Conservation (phyloP, 1,284 basidiomycete species). For the Microstroma glucosiphilum region DNA sequence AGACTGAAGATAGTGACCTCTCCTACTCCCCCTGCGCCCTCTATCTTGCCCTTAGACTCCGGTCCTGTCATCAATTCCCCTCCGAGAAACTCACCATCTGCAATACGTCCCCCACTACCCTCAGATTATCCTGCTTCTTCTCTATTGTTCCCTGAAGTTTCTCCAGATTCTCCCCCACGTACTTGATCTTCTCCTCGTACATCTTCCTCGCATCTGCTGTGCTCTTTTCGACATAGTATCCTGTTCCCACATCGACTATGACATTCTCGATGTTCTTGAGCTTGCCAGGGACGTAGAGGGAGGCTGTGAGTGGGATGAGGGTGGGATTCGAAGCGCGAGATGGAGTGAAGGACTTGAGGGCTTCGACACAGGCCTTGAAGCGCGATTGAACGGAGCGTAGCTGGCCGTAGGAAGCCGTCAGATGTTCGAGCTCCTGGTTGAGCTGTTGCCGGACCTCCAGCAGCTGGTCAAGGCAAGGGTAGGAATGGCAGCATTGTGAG, state of each 20-base stretch:
- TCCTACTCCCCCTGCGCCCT: no score
- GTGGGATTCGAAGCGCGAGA: conserved; percentile 72
- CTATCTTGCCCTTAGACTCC: no score
- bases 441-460: conserved; percentile 45
- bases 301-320: conserved; percentile 85
- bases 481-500: not conserved
- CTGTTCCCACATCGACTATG: conserved; percentile 90
- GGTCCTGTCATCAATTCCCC: no score
- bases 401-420: conserved; percentile 85
- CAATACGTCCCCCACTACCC: conserved; percentile 42
- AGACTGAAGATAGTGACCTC: no score
- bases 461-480: conserved; percentile 19
- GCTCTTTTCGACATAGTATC: conserved; percentile 93
- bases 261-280: conserved; percentile 76
- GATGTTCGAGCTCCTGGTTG: conserved; percentile 77
- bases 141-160: conserved; percentile 46
- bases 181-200: conserved; percentile 42
- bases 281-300: conserved; percentile 88
- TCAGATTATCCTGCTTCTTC: conserved; percentile 46
- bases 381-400: conserved; percentile 87
- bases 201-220: conserved; percentile 38
- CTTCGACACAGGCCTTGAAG: conserved; percentile 79
- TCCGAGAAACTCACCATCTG: conserved; percentile 30
- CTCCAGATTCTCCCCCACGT: conserved; percentile 42
- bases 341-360: conserved; percentile 70